Evolutionary conservation across 2,329 filamentous ascomycete genomes (phyloP).

Genomic region (Apiospora aurea): DNA sequence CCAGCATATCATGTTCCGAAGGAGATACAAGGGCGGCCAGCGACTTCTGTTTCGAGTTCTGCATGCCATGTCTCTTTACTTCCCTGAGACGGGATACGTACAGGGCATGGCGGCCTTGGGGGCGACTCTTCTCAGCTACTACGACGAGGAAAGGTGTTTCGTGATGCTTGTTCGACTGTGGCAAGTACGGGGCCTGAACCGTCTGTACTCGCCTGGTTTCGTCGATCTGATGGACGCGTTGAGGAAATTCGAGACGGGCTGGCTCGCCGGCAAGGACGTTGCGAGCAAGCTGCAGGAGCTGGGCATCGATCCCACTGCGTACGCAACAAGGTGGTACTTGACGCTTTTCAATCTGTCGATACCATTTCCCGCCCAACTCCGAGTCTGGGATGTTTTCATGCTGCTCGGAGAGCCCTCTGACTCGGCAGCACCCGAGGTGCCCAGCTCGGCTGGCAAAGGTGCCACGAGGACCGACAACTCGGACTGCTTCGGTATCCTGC

Average conservation of each 20-base stretch:
- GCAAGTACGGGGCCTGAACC: constrained; percentile 84
- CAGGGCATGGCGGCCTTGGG: constrained; percentile 97
- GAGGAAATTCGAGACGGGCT: constrained; percentile 82
- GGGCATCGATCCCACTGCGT: constrained; percentile 85
- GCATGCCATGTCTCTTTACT: constrained; percentile 90
- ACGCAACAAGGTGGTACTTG: constrained; percentile 95
- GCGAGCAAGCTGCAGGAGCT: constrained; percentile 79
- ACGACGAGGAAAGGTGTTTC: constrained; percentile 92
- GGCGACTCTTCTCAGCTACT: constrained; percentile 93
- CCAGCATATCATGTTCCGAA: constrained; percentile 96
- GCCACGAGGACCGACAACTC: constrained; percentile 47
- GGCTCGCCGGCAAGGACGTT: constrained; percentile 82
- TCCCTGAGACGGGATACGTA: constrained; percentile 90
- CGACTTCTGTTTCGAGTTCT: constrained; percentile 90
- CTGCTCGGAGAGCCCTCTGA: constrained; percentile 76
- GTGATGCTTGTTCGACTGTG: constrained; percentile 97
- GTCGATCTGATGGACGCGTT: constrained; percentile 85
- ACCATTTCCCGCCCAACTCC: constrained; percentile 90
- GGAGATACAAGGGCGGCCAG: constrained; percentile 90
- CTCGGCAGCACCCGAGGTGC: constrained; percentile 26
- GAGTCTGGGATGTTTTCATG: constrained; percentile 98
- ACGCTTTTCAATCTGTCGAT: constrained; percentile 98
- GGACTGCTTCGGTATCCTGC: constrained; percentile 83
- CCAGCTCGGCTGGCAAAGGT: constrained; percentile 34
- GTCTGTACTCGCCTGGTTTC: constrained; percentile 85